phyloP scores from a whole-genome alignment of 2,329 filamentous ascomycete species.

The Colletotrichum sp. region DNA sequence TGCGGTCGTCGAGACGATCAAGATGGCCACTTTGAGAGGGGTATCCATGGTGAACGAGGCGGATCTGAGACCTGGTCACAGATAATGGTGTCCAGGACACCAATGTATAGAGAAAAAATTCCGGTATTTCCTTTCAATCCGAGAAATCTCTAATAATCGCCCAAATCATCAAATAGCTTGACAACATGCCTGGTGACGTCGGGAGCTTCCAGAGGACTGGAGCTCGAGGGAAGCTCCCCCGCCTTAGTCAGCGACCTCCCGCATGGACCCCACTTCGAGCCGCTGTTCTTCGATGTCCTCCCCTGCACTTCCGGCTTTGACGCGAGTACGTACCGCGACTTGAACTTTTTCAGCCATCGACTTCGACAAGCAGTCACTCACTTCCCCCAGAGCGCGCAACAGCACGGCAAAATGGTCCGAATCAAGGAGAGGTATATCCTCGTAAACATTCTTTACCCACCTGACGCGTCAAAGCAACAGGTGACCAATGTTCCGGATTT shows the following conservation, averaged over 20 bases:
- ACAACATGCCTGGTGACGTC: slow-evolving; percentile 6
- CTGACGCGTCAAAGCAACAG: slow-evolving; percentile 45
- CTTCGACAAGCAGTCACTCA: not conserved
- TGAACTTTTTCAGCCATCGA: slow-evolving; percentile 12
- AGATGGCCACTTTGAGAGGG: slow-evolving; percentile 73
- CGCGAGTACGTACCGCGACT: not conserved
- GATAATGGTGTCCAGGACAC: not conserved
- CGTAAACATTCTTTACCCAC: slow-evolving; percentile 90
- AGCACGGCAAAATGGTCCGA: slow-evolving; percentile 76
- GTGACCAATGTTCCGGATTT: slow-evolving; percentile 57
- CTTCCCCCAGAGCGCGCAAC: not conserved
- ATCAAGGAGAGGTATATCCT: slow-evolving; percentile 96
- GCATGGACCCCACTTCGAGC: not conserved
- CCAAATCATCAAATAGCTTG: not conserved
- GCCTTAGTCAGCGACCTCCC: slow-evolving; percentile 15
- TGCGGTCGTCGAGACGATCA: slow-evolving; percentile 92
- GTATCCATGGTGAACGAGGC: slow-evolving; percentile 34
- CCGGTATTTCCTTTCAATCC: not conserved
- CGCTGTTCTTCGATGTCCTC: not conserved
- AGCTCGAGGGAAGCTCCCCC: slow-evolving; percentile 6
- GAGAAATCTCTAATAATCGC: not conserved
- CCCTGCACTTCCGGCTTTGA: not conserved
- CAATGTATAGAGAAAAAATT: not conserved
- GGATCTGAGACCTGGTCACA: not conserved
- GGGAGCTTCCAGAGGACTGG: not conserved